Percentiles rank a stretch among this genome's conserved stretches.
These are phyloP conservation scores for Nigrospora sphaerica DNA, from an alignment of 2,329 filamentous ascomycete species.

Conservation along the genomic window DNA sequence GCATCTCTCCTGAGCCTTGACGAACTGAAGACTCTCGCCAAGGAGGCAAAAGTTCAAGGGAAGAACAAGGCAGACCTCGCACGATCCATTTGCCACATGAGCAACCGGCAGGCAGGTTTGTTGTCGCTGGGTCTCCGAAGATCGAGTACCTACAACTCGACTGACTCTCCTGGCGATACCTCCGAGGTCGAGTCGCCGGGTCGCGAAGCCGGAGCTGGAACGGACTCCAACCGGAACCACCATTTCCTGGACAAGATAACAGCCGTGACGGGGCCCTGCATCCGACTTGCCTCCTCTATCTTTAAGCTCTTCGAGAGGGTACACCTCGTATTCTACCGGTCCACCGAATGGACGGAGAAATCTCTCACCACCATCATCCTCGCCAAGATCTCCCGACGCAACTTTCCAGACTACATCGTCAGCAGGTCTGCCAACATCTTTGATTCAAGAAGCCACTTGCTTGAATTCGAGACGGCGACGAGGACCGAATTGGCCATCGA, in stretches of 20 bases:
- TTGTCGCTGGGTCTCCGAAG: conserved; percentile 60
- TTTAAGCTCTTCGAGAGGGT: conserved; percentile 87
- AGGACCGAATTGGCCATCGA: conserved; percentile 78
- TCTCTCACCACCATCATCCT: conserved; percentile 92
- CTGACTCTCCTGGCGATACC: conserved; percentile 37
- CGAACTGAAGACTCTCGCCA: conserved; percentile 78
- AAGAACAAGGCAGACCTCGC: conserved; percentile 82
- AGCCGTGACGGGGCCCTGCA: conserved; percentile 70
- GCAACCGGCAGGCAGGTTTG: conserved; percentile 69
- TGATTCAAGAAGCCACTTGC: conserved; percentile 60
- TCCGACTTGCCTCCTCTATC: conserved; percentile 66
- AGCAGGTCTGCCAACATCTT: conserved; percentile 89
- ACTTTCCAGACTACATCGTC: conserved; percentile 86
- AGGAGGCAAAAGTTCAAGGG: conserved; percentile 78
- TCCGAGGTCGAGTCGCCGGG: conserved; percentile 23
- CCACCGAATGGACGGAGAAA: conserved; percentile 95
- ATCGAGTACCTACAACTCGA: conserved; percentile 52
- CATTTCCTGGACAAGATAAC: conserved; percentile 76
- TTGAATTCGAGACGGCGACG: conserved; percentile 87
- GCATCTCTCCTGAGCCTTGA: conserved; percentile 76
- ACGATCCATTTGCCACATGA: conserved; percentile 64
- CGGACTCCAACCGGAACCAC: conserved; percentile 55
- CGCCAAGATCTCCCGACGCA: conserved; percentile 78
- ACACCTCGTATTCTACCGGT: conserved; percentile 92
- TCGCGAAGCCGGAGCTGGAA: conserved; percentile 16